Conservation (phyloP, 371 early-diverging fungal species). For the Mycotypha africana region DNA sequence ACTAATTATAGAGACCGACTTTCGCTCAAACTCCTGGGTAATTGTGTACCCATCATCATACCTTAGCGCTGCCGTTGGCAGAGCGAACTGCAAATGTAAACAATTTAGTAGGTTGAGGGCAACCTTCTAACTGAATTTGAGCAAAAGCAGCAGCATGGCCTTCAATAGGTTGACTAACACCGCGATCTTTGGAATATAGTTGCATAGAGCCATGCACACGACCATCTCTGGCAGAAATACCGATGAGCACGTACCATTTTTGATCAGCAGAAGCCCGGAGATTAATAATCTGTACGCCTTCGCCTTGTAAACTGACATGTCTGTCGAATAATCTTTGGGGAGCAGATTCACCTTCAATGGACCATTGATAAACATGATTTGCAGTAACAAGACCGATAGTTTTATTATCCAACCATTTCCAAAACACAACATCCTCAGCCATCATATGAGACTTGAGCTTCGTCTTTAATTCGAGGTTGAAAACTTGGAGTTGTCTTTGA, state of each 20-base stretch:
- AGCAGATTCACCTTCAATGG: conserved; percentile 83
- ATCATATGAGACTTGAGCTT: conserved; percentile 91
- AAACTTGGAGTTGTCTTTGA: conserved; percentile 89
- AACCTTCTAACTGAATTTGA: conserved; percentile 77
- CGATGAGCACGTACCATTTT: conserved; percentile 93
- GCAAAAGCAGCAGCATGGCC: conserved; percentile 97
- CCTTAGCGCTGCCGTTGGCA: conserved; percentile 73
- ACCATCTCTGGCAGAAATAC: conserved; percentile 86
- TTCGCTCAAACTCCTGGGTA: too few species aligned
- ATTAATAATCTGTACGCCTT: conserved; percentile 92
- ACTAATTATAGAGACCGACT: neutral
- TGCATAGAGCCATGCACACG: conserved; percentile 96
- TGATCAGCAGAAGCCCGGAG: conserved; percentile 84
- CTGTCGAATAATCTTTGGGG: conserved; percentile 94
- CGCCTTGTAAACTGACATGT: conserved; percentile 72
- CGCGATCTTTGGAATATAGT: conserved; percentile 87
- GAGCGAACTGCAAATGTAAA: conserved; percentile 92
- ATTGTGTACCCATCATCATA: conserved; percentile 33
- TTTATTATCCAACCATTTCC: conserved; percentile 91
- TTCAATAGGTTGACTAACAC: conserved; percentile 93
- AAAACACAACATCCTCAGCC: conserved; percentile 93
- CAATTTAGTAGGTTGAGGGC: conserved; percentile 73
- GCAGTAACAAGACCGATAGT: conserved; percentile 92
- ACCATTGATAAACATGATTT: conserved; percentile 92
- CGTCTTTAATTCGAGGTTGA: conserved; percentile 91